These are phyloP conservation scores for Elsinoe batatas DNA, from an alignment of 2,329 filamentous ascomycete genomes.

Conservation along the genomic window DNA sequence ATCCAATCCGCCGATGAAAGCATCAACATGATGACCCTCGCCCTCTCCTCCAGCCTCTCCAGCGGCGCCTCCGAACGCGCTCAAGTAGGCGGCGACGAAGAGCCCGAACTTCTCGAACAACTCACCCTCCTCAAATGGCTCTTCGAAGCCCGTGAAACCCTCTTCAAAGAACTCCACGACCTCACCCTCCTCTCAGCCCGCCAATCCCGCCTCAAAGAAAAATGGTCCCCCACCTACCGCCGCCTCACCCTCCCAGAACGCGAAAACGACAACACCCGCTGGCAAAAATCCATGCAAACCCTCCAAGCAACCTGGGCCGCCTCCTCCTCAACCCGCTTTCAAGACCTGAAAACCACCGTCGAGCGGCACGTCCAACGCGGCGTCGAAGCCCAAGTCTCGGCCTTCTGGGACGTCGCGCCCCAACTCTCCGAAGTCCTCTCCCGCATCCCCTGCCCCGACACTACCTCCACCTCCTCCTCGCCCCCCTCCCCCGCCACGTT, in stretches of 20 bases:
- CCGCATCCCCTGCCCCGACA: slow-evolving; percentile 51
- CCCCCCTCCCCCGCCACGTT: slow-evolving; percentile 13
- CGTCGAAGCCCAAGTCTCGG: slow-evolving; percentile 81
- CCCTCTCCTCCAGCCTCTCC: slow-evolving; percentile 1
- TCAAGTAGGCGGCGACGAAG: slow-evolving; percentile 90
- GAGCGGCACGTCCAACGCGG: slow-evolving; percentile 79
- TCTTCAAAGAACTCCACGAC: slow-evolving; percentile 79
- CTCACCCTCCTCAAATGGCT: slow-evolving; percentile 93
- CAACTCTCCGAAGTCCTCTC: slow-evolving; percentile 68
- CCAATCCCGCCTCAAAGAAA: slow-evolving; percentile 2
- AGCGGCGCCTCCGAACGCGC: slow-evolving; percentile 47
- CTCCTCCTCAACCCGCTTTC: slow-evolving; percentile 61
- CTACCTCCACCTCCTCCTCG: not conserved
- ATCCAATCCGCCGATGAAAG: slow-evolving; percentile 63
- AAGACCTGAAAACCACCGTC: slow-evolving; percentile 67
- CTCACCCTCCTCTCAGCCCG: slow-evolving; percentile 31
- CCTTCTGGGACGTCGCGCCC: slow-evolving; percentile 97
- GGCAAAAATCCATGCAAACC: slow-evolving; percentile 36
- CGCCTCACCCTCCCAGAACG: not conserved
- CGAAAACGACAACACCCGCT: slow-evolving; percentile 5
- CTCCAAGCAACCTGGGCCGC: slow-evolving; percentile 61
- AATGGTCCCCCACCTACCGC: slow-evolving; percentile 8
- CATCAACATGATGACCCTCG: slow-evolving; percentile 65
- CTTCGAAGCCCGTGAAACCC: slow-evolving; percentile 81
- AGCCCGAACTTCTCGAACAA: slow-evolving; percentile 88